Base-by-base conservation (phyloP, 768 basidiomycete species). In the Lactarius evosmus region DNA sequence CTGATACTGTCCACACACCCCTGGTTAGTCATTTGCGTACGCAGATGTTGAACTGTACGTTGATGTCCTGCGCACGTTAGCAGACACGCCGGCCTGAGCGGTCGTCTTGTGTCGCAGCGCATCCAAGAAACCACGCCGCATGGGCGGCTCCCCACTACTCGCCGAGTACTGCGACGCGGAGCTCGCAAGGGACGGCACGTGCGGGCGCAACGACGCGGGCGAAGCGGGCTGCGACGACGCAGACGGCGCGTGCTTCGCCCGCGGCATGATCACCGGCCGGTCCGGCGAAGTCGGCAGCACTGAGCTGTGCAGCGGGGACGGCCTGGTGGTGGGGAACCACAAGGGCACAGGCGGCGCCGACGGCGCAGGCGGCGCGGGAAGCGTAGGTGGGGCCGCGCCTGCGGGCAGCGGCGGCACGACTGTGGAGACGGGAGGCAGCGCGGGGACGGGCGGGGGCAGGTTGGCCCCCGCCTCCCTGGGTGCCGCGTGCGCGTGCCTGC, bases 161-260 rank as follows among this genome's bases (percentile, higher is more conserved):
- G 72, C 70, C n/a, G 78, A 78, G 65, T 77, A 78, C 36, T 72
- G 62, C 14, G 77, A 78, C 25, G 63, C 69, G 8, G 76, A 71
- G 68, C 75, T 77, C 63, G 75, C 67, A 34, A 72, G 74, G 9
- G 76, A 75, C 38, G 69, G 69, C 65, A 69, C 69, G 36, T 71
- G 69, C 7, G 40, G 49, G 12, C 70, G 59, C 50, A 19, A 33
- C n/a, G 66, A 64, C n/a, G 49, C 34, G 25, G 56, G 58, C 29
- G 61, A 34, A 27, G 25, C 30, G 14, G 46, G 33, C 41, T 33
- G 63, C 40, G 55, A 65, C 17, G 34, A 40, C 3, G 30, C 19
- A 17, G 33, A 11, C n/a, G 29, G 22, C 4, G 49, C 51, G 34
- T 56, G 38, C 56, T 60, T 67, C 17, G 59, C 12, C 6, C 64